Percentiles rank a stretch among this genome's conserved stretches.
Evolutionary conservation across 768 basidiomycete species (phyloP).

Genomic region (Podaxis sp.): DNA sequence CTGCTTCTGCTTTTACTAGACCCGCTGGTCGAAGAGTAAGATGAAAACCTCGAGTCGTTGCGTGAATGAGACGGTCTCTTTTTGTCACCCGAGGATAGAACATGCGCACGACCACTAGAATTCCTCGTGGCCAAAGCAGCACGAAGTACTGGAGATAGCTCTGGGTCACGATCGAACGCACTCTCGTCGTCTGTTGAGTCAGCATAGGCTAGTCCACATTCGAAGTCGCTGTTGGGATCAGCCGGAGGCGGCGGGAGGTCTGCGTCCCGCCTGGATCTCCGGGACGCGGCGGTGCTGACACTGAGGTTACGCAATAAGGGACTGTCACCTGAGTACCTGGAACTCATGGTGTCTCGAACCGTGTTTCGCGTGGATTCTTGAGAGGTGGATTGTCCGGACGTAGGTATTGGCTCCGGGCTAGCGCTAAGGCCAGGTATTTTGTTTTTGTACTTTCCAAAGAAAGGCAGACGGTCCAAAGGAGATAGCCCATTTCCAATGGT

Average conservation of each 20-base stretch:
- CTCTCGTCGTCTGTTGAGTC: slow-evolving; percentile 46
- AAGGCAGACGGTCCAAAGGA: slow-evolving; percentile 34
- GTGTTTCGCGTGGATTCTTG: not conserved
- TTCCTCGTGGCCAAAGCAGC: slow-evolving; percentile 13
- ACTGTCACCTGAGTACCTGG: slow-evolving; percentile 6
- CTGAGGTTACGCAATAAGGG: slow-evolving; percentile 12
- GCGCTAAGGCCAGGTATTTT: slow-evolving; percentile 26
- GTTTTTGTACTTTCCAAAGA: slow-evolving; percentile 57
- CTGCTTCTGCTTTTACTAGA: slow-evolving; percentile 14
- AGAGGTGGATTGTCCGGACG: slow-evolving; percentile 5
- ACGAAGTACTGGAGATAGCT: slow-evolving; percentile 12
- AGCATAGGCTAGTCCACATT: slow-evolving; percentile 50
- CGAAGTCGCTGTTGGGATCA: slow-evolving; percentile 38
- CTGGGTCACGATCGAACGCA: slow-evolving; percentile 13
- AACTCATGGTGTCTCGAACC: not conserved
- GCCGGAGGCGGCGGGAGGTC: slow-evolving; percentile 25
- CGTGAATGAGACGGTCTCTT: slow-evolving; percentile 13
- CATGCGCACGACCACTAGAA: slow-evolving; percentile 10
- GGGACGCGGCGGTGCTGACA: slow-evolving; percentile 19
- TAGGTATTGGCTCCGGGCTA: slow-evolving; percentile 4
- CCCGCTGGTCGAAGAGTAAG: slow-evolving; percentile 21
- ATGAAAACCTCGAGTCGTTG: slow-evolving; percentile 25
- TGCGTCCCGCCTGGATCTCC: slow-evolving; percentile 1
- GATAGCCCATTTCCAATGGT: slow-evolving; percentile 13
- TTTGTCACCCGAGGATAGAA: not conserved